Conservation (phyloP, 768 basidiomycete species). For the Rhodocollybia butyracea region DNA sequence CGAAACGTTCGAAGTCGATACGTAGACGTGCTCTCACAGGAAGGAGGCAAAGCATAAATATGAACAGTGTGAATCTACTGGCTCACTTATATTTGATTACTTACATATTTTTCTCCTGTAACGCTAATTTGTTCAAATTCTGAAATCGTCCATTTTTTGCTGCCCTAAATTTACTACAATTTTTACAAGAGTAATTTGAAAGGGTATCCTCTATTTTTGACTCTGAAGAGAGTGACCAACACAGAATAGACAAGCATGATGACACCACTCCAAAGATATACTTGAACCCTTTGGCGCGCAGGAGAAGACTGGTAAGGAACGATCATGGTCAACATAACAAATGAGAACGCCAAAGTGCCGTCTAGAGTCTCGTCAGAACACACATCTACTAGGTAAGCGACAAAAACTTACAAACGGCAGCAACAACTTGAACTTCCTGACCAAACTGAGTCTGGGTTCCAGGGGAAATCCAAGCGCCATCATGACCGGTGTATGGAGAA, state of each 20-base stretch:
- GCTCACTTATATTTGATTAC: background rate
- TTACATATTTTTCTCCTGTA: background rate
- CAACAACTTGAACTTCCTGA: slow-evolving; percentile 87
- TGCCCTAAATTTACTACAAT: background rate
- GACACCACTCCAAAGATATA: slow-evolving; percentile 87
- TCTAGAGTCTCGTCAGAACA: slow-evolving; percentile 48
- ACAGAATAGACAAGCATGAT: slow-evolving; percentile 84
- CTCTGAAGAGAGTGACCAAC: slow-evolving; percentile 79
- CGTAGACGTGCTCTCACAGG: slow-evolving; percentile 84
- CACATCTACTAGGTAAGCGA: background rate
- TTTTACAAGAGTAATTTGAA: slow-evolving; percentile 70
- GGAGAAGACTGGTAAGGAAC: slow-evolving; percentile 76
- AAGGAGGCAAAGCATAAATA: slow-evolving; percentile 21
- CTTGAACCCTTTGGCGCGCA: slow-evolving; percentile 73
- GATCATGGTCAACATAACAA: slow-evolving; percentile 77
- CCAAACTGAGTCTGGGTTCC: slow-evolving; percentile 92
- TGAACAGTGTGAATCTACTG: slow-evolving; percentile 6
- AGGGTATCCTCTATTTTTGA: slow-evolving; percentile 89
- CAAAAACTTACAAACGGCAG: slow-evolving; percentile 71
- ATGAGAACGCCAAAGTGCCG: slow-evolving; percentile 73
- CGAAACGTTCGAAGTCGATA: slow-evolving; percentile 80
- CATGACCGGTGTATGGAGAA: slow-evolving; percentile 61
- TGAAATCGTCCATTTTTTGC: background rate
- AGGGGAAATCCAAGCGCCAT: slow-evolving; percentile 77
- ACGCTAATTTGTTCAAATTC: background rate